Evolutionary conservation across 192 early-diverging fungal species (phyloP).

Genomic region (Coemansia umbellata): DNA sequence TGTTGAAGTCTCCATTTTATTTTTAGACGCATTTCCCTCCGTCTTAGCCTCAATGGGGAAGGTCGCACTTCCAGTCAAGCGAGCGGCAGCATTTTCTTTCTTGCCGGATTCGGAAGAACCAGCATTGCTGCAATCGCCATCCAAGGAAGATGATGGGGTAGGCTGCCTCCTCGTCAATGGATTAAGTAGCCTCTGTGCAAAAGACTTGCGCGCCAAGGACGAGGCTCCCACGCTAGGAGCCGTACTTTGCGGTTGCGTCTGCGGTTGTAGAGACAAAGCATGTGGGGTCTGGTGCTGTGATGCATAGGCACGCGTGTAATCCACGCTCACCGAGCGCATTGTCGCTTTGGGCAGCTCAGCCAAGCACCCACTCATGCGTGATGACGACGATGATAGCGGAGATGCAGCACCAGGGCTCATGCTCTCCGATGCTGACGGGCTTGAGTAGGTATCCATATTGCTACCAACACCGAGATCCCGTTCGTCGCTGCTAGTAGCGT

Average conservation of each 20-base stretch:
- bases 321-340: conserved; percentile 47
- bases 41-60: not conserved
- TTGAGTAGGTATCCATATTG: not conserved
- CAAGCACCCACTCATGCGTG: conserved; percentile 15
- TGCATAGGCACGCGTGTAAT: conserved; percentile 31
- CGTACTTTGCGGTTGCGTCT: not conserved
- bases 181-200: conserved; percentile 23
- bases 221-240: not conserved
- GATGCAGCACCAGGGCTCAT: no score
- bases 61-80: not conserved
- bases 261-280: not conserved
- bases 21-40: not conserved
- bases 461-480: not conserved
- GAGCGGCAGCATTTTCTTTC: not conserved
- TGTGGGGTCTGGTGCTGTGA: conserved; percentile 13
- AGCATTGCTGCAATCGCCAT: not conserved
- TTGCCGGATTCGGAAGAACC: not conserved
- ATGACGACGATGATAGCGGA: conserved; percentile 16
- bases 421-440: conserved; percentile 22
- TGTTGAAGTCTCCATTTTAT: not conserved
- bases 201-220: not conserved
- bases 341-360: conserved; percentile 6
- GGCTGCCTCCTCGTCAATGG: conserved; percentile 25
- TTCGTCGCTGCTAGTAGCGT: not conserved
- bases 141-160: not conserved